phyloP scores from a whole-genome alignment of 2,329 filamentous ascomycete genomes.

The Sclerotinia glacialis region DNA sequence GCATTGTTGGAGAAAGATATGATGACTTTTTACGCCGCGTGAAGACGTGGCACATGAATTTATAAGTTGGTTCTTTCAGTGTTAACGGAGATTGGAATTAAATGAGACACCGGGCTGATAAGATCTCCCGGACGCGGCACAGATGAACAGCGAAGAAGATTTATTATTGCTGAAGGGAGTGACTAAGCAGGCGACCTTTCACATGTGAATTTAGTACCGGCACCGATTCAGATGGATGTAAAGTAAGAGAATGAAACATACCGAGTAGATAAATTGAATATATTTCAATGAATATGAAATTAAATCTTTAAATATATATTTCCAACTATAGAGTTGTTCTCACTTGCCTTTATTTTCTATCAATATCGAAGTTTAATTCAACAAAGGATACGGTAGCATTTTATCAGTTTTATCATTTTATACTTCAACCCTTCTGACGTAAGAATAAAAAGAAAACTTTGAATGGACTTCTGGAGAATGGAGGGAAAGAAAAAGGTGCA shows the following conservation, averaged over 20 bases:
- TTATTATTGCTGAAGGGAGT: slow-evolving; percentile 5
- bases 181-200: slow-evolving; percentile 20
- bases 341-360: not conserved
- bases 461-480: no score
- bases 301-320: not conserved
- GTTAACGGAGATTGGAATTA: slow-evolving; percentile 22
- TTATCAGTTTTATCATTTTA: not conserved
- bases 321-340: not conserved
- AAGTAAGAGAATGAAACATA: not conserved
- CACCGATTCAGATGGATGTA: no score
- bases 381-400: not conserved
- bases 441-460: not conserved
- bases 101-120: slow-evolving; percentile 14
- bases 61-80: slow-evolving; percentile 20
- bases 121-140: slow-evolving; percentile 10
- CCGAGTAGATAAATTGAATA: not conserved
- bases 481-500: not conserved
- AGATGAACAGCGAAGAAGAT: not conserved
- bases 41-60: slow-evolving; percentile 33
- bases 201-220: not conserved
- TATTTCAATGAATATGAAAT: not conserved
- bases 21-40: slow-evolving; percentile 35
- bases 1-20: slow-evolving; percentile 49
- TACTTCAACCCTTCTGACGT: slow-evolving; percentile 9
- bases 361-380: not conserved